Evolutionary conservation across 805 yeast species (phyloP), one percentile per base, ranked within the genome.

Genomic region (Saccharomyces paradoxus): DNA sequence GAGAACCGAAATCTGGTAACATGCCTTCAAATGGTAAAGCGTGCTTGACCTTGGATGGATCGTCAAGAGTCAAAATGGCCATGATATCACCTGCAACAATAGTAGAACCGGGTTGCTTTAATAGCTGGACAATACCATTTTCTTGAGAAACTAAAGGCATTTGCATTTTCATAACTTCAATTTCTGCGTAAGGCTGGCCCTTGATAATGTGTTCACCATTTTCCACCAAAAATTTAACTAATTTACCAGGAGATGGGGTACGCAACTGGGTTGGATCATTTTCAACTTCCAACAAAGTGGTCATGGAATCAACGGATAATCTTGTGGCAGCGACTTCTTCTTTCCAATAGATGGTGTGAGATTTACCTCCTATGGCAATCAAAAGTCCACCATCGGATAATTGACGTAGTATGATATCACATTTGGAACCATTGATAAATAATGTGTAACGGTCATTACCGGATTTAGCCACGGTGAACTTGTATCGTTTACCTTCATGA

Each of bases 141-240:
- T 92, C 99, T 71, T 84, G 89, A 22, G 97, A 92, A 66, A 91
- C 76, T 65, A 94, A 80, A 51, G 99, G 97, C 97, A 94, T 94
- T 74, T 91, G 90, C 99, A 94, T 94, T 74, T 94, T 94, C 99
- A 94, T 94, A 62, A 94, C 99, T 76, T 94, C 99, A 55, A 94
- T 97, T 76, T 94, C 99, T 46, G 99, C 99, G 67, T 82, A 95
- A 49, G 97, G 84, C 74, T 92, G 96, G 57, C 98, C 98, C 56
- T 94, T 83, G 52, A 73, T 74, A 63, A 94, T 81, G 67, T 92
- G 98, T 60, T 92, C 99, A 62, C 99, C 99, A 63, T 85, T 86
- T 68, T 95, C 98, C 58, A 94, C 96, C 62, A 94, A 77, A 70
- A 84, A 94, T 70, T 89, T 89, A 58, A 92, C 96, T 62, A 94